These are phyloP conservation scores for Apiotrichum siamense DNA, from an alignment of 1,284 basidiomycete genomes.

Conservation along the genomic window DNA sequence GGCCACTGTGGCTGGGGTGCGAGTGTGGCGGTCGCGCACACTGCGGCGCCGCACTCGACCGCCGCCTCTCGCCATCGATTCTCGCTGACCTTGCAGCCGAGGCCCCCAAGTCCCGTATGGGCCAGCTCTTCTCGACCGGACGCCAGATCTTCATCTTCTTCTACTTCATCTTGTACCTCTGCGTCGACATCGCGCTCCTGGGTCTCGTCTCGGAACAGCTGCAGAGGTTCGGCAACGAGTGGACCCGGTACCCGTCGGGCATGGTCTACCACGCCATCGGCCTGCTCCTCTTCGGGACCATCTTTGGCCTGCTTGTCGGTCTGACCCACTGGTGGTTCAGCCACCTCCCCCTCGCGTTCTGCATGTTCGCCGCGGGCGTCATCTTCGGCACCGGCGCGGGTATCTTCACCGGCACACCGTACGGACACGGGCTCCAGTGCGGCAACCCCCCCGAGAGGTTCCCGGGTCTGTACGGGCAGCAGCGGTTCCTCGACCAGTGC, in stretches of 20 bases:
- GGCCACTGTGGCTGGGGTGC: background rate
- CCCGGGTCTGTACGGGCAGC: slow-evolving; percentile 22
- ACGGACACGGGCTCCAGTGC: slow-evolving; percentile 40
- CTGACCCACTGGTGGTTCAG: slow-evolving; percentile 33
- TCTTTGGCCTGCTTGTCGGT: slow-evolving; percentile 30
- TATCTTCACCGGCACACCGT: slow-evolving; percentile 35
- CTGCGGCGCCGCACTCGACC: background rate
- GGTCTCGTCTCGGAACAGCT: slow-evolving; percentile 40
- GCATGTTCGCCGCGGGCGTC: slow-evolving; percentile 14
- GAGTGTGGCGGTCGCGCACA: background rate
- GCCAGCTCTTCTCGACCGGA: slow-evolving; percentile 16
- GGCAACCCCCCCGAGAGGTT: slow-evolving; percentile 25
- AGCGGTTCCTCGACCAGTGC: slow-evolving; percentile 29
- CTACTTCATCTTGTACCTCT: slow-evolving; percentile 55
- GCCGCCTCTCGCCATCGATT: too few relatives aligned
- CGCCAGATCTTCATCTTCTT: slow-evolving; percentile 46
- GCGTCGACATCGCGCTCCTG: slow-evolving; percentile 49
- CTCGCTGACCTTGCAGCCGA: slow-evolving; percentile 1
- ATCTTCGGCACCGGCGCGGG: slow-evolving; percentile 37
- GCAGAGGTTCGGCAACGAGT: slow-evolving; percentile 28
- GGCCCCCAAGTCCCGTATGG: slow-evolving; percentile 5
- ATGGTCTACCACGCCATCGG: slow-evolving; percentile 32
- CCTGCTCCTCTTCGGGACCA: slow-evolving; percentile 29
- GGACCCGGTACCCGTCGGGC: slow-evolving; percentile 23
- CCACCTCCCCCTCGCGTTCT: slow-evolving; percentile 23